A percentile compares a stretch with the other conserved stretches of the same genome.
Conservation (phyloP, 2,329 filamentous ascomycete genomes). For the Tolypocladium inflatum region DNA sequence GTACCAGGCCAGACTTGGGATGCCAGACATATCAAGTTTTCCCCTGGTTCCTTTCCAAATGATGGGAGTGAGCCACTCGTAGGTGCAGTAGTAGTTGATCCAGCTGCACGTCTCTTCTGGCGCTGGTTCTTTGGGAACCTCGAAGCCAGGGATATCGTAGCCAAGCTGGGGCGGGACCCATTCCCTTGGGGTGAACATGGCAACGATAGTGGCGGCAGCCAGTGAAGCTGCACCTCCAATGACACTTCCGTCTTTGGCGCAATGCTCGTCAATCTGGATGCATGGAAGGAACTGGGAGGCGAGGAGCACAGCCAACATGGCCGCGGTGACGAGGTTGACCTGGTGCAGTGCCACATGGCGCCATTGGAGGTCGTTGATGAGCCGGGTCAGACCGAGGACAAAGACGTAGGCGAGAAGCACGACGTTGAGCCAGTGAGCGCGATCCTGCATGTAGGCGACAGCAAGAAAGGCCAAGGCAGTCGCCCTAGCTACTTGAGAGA, state of each 20-base stretch:
- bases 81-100: slow-evolving; percentile 41
- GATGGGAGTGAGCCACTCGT: slow-evolving; percentile 39
- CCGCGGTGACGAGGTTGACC: slow-evolving; percentile 34
- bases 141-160: slow-evolving; percentile 26
- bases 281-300: slow-evolving; percentile 33
- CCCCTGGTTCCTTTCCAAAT: slow-evolving; percentile 36
- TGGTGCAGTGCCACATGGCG: slow-evolving; percentile 37
- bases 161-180: slow-evolving; percentile 36
- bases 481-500: slow-evolving; percentile 29
- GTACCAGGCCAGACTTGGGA: slow-evolving; percentile 43
- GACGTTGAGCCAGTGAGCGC: slow-evolving; percentile 26
- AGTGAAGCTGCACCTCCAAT: slow-evolving; percentile 26
- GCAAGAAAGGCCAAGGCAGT: slow-evolving; percentile 28
- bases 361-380: slow-evolving; percentile 31
- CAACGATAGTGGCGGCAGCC: slow-evolving; percentile 25
- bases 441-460: slow-evolving; percentile 22
- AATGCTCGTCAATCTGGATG: slow-evolving; percentile 24
- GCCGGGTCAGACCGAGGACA: slow-evolving; percentile 31
- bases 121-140: slow-evolving; percentile 28
- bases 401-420: slow-evolving; percentile 30
- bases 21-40: slow-evolving; percentile 34
- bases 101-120: slow-evolving; percentile 45
- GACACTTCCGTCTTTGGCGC: slow-evolving; percentile 18
- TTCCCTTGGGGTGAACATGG: slow-evolving; percentile 37
- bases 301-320: slow-evolving; percentile 24